Percentiles rank a stretch among this genome's conserved stretches.
phyloP scores from a whole-genome alignment of 2,329 filamentous ascomycete species.

The Apiospora malaysiana region DNA sequence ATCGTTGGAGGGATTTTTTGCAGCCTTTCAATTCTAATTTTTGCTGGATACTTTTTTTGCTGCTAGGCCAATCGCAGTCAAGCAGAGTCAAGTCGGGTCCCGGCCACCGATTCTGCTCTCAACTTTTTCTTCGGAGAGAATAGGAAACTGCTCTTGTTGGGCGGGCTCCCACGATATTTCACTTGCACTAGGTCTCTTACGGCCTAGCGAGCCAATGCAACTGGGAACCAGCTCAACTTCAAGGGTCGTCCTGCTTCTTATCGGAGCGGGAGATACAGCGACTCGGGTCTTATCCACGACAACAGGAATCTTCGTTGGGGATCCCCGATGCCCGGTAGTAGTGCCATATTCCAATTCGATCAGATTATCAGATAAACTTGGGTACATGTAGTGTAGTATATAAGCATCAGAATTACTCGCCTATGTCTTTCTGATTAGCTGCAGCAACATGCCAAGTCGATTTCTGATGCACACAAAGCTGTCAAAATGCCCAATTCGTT shows the following conservation, averaged over 20 bases:
- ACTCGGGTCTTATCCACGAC: not conserved
- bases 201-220: not conserved
- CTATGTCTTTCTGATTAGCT: not conserved
- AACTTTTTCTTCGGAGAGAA: slow-evolving; percentile 23
- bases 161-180: slow-evolving; percentile 8
- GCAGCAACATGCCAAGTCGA: not conserved
- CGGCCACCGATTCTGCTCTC: slow-evolving; percentile 12
- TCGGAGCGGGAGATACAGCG: not conserved
- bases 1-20: slow-evolving; percentile 19
- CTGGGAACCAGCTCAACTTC: not conserved
- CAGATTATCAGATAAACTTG: not conserved
- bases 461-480: not conserved
- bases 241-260: not conserved
- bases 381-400: not conserved
- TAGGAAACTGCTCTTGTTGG: slow-evolving; percentile 22
- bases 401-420: not conserved
- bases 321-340: not conserved
- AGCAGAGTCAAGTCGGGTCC: slow-evolving; percentile 15
- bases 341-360: not conserved
- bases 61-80: not conserved
- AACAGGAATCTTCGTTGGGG: slow-evolving; percentile 13
- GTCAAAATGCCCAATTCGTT: not conserved
- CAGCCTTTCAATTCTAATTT: slow-evolving; percentile 18
- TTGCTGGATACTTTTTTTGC: slow-evolving; percentile 22
- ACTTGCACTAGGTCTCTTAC: not conserved